Percentiles rank a stretch among this genome's conserved stretches.
phyloP scores from a whole-genome alignment of 352 stramenopile genomes.

The Globisporangium paddicum region DNA sequence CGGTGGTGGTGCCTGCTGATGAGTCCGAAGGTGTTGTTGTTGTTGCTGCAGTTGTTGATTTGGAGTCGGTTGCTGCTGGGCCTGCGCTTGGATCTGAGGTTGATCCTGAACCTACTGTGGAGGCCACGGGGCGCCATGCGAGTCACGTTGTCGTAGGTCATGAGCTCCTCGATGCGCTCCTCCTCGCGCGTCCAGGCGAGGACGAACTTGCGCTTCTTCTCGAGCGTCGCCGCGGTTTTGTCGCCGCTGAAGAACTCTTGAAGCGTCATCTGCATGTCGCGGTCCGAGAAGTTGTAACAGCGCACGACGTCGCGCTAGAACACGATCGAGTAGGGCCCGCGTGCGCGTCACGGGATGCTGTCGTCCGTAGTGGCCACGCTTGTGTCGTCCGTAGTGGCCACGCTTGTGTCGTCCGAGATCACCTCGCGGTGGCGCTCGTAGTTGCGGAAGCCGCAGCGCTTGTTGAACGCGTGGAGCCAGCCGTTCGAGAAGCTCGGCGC shows the following conservation, averaged over 20 bases:
- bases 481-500: slow-evolving; percentile 15
- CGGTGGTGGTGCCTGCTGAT: neutral
- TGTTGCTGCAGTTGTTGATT: neutral
- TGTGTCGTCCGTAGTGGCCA: slow-evolving; percentile 5
- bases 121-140: neutral
- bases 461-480: slow-evolving; percentile 17
- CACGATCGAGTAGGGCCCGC: slow-evolving; percentile 14
- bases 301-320: slow-evolving; percentile 18
- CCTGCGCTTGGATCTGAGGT: slow-evolving; percentile 1
- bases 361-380: slow-evolving; percentile 5
- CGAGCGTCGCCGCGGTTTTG: slow-evolving; percentile 11
- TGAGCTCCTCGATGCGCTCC: slow-evolving; percentile 15
- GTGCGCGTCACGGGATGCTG: slow-evolving; percentile 6
- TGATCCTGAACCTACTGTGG: neutral
- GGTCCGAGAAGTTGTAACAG: slow-evolving; percentile 10
- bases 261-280: slow-evolving; percentile 12
- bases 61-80: slow-evolving; percentile 1
- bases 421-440: slow-evolving; percentile 17
- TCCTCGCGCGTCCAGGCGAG: slow-evolving; percentile 13
- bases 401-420: slow-evolving; percentile 7
- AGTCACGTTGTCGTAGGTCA: slow-evolving; percentile 10
- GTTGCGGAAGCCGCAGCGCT: slow-evolving; percentile 18
- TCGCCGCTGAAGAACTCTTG: slow-evolving; percentile 12
- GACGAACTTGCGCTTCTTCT: slow-evolving; percentile 18
- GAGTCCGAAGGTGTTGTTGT: slow-evolving; percentile 1